Evolutionary conservation across 2,329 filamentous ascomycete genomes (phyloP), one percentile per base, ranked within the genome.

Genomic region (Herpomyces periplanetae): DNA sequence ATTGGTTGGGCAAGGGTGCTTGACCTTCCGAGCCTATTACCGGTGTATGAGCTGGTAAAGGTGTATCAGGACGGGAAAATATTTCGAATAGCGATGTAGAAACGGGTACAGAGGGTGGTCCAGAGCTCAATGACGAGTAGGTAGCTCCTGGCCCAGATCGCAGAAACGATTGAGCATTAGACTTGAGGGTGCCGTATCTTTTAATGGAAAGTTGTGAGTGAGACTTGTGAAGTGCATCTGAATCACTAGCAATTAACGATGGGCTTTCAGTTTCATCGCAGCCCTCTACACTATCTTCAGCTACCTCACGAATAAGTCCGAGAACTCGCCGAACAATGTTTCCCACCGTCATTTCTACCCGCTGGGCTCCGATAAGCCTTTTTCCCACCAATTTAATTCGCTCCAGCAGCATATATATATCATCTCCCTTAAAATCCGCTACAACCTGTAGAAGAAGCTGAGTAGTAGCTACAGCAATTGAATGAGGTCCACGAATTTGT

Each of bases 251-350:
- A 34, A 51, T 60, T 13, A 46, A 34, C 28, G 39, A 37, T 19
- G 39, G 40, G 22, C 59, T 43, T 15, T 49, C 51, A 18, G 42
- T 57, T 24, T 65, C 65, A 22, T 60, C 46, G 28, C 69, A 62
- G 30, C 84, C 68, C 29, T 66, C 61, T 15, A 66, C 64, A 32
- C 13, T 12, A 10, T 10, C 17, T 5, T 17, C 10, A 10, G 6
- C 13, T 9, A 91, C 73, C 32, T 88, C 73, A 19, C 80, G 58
- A 27, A 96, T 80, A 26, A 96, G 49, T 16, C 71, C 66, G 14
- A 96, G 45, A 2, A 91, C 65, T 25, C 80, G 59, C 24, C 73
- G 58, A 17, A 88, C 68, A 28, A 96, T 73, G 33, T 96, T 96
- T 20, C 71, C 75, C 17, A 88, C 69, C 3, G 71, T 68, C 29